Base-by-base conservation (phyloP, 1,139 yeast genomes). In the Geotrichum fermentans region DNA sequence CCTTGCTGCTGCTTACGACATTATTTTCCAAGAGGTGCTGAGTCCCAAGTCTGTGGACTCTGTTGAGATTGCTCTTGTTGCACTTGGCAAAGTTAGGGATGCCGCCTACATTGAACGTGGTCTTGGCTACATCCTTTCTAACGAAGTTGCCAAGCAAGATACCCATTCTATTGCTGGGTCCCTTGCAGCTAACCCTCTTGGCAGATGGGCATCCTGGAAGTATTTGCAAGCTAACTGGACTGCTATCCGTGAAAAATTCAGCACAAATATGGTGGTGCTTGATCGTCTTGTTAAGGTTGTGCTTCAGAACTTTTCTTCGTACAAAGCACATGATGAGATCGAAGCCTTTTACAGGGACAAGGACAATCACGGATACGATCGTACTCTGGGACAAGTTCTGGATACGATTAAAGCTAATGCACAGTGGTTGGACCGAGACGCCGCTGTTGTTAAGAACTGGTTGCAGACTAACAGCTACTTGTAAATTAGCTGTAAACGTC, bases 101-200 rank as follows among this genome's bases (percentile, higher is more conserved):
- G 58, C 64, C 3, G 60, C 59, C 7, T 66, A 71, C 37, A 65
- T 77, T 38, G 61, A 66, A 10, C 62, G 62, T 49, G 66, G 79
- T 45, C 60, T 80, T 30, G 61, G 60, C 0, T 61, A 71, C 55
- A 64, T 80, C 40, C 60, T 73, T 39, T 60, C 70, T 24, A 68
- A 72, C 3, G 61, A 54, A 55, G 69, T 83, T 30, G 84, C 87
- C n/a, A 76, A 77, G 38, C 86, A 85, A 85, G 89, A 85, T 62
- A 73, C 79, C 21, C 84, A 82, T 59, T 81, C 76, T 60, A 67
- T 82, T 53, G 75, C 80, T 1, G 67, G 68, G n/a, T 70, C 81
- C 18, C 68, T 83, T 40, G 73, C 82, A 6, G 60, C 68, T 16
- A 84, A 83, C 61, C 64, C 74, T 7, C 61, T 61, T 2, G 73